phyloP scores from a whole-genome alignment of 164 flowering plant genomes.

The Kingdonia uniflora region DNA sequence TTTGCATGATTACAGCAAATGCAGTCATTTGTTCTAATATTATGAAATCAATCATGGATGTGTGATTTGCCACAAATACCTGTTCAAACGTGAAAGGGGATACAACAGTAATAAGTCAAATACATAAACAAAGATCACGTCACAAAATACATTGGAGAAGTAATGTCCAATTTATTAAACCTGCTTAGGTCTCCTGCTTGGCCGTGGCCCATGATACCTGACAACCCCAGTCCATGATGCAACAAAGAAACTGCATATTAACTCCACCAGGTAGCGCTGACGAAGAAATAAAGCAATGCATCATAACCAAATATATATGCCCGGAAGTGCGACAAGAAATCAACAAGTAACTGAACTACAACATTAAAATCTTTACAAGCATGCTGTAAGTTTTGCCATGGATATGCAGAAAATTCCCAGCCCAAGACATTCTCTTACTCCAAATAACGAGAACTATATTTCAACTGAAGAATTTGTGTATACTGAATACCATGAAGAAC shows the following conservation, averaged over 20 bases:
- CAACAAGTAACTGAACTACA: background rate
- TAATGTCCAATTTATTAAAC: conserved; percentile 16
- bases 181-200: conserved; percentile 90
- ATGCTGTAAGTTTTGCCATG: too few species aligned
- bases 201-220: conserved; percentile 94
- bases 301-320: background rate
- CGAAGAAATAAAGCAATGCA: conserved; percentile 10
- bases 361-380: too few species aligned
- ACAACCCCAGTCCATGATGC: conserved; percentile 99
- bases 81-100: conserved; percentile 22
- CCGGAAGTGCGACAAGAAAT: background rate
- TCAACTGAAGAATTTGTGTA: too few species aligned
- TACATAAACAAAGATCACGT: too few species aligned
- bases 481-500: too few species aligned
- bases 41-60: conserved; percentile 98
- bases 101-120: background rate
- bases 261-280: conserved; percentile 84
- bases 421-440: too few species aligned
- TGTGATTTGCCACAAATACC: conserved; percentile 98
- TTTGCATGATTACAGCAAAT: conserved; percentile 99
- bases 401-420: too few species aligned
- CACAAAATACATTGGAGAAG: too few species aligned
- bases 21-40: conserved; percentile 96
- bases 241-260: conserved; percentile 89
- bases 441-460: too few species aligned